Conservation (phyloP, 257 asterid genomes). For the Capsicum chinense region DNA sequence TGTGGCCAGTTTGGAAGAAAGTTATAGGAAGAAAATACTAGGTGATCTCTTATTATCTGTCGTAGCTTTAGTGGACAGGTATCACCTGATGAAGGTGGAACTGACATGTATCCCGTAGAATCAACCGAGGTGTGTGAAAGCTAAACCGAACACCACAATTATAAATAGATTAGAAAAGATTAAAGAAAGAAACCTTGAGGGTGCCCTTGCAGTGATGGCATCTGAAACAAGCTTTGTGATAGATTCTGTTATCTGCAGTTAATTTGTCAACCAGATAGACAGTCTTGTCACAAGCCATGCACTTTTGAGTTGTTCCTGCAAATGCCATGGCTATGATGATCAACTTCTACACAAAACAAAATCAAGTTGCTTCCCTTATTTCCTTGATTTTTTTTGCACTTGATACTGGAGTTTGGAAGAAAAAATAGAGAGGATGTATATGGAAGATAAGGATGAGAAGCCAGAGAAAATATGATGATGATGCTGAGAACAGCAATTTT, state of each 20-base stretch:
- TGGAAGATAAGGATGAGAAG: constrained; percentile 41
- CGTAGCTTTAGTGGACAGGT: too few species aligned
- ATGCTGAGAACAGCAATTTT: constrained; percentile 34
- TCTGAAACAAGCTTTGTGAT: constrained; percentile 94
- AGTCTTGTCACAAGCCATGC: constrained; percentile 95
- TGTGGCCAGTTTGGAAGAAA: not conserved
- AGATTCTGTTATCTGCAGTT: constrained; percentile 86
- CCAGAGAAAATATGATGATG: constrained; percentile 36
- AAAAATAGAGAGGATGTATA: constrained; percentile 19
- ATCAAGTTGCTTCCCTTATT: constrained; percentile 21
- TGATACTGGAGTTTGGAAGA: not conserved
- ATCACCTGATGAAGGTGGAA: too few species aligned
- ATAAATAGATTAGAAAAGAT: not conserved
- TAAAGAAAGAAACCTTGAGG: constrained; percentile 60
- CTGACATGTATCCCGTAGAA: not conserved
- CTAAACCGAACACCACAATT: too few species aligned
- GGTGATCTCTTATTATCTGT: too few species aligned
- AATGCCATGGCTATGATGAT: constrained; percentile 63
- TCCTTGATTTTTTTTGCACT: not conserved
- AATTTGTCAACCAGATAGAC: constrained; percentile 90
- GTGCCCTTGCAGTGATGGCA: constrained; percentile 98
- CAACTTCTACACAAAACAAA: not conserved
- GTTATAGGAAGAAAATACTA: too few species aligned
- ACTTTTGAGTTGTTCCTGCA: constrained; percentile 98
- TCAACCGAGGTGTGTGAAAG: not conserved